These are phyloP conservation scores for Solanum pinnatisectum DNA, from an alignment of 257 asterid genomes.

Conservation along the genomic window DNA sequence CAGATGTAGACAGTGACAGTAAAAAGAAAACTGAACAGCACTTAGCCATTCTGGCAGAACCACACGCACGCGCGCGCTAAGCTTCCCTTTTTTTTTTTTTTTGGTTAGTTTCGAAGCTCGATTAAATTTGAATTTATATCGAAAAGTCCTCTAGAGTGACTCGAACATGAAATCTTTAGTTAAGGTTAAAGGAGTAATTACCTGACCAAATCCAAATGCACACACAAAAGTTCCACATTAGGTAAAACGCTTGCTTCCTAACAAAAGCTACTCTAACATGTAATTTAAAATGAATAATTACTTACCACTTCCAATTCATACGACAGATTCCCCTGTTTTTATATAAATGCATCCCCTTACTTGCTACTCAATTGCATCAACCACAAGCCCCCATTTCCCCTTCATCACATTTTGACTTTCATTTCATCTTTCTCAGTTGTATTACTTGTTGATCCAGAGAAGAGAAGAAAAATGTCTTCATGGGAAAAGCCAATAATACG, in stretches of 20 bases:
- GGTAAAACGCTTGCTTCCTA: no score
- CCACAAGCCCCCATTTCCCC: constrained; percentile 3
- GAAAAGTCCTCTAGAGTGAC: no score
- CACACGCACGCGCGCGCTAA: constrained; percentile 29
- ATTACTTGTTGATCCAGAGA: not conserved
- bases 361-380: constrained; percentile 4
- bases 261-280: no score
- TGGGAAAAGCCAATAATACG: constrained; percentile 7
- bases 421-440: not conserved
- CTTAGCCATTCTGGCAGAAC: constrained; percentile 22
- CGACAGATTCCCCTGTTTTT: not conserved
- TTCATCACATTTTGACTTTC: not conserved
- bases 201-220: no score
- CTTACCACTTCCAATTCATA: no score
- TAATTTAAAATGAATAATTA: no score
- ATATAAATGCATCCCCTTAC: not conserved
- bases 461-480: not conserved
- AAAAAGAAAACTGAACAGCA: constrained; percentile 14
- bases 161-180: no score
- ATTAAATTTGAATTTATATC: no score
- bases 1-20: not conserved
- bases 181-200: no score
- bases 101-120: no score
- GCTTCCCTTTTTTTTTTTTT: no score
- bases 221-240: no score